Evolutionary conservation across 1,284 basidiomycete species (phyloP), one percentile per base, ranked within the genome.

Genomic region (Apiotrichum laibachii): DNA sequence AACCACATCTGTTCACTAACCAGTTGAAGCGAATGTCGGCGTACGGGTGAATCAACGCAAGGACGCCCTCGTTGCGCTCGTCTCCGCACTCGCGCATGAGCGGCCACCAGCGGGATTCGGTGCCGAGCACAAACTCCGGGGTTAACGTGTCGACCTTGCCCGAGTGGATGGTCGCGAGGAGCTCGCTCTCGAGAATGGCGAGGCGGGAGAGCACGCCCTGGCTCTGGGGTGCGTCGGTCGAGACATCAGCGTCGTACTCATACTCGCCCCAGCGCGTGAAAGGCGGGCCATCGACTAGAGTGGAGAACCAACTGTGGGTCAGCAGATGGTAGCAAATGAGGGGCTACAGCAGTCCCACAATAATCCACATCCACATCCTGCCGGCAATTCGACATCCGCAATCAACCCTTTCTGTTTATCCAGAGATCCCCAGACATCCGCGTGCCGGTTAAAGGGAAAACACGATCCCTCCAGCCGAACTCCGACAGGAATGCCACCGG

Each of bases 21-120:
- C 68, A 69, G 50, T 67, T 61, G 45, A 63, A 67, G 4, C 68
- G 51, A 16, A 67, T 59, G 34, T 67, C 65, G 1, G 64, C 63
- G 53, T 66, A 69, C 10, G 61, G 56, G 26, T 59, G 56, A 19
- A 63, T 56, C 21, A 59, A 50, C 11, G 58, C 59, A 1, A 61
- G 47, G 37, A 64, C 33, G 1, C 53, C 47, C 21, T 55, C 63
- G 35, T 47, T 56, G 33, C 53, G 57, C 42, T 59, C 66, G 49
- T 55, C 63, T 37, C 40, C 59, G 18, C 44, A 59, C 50, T 56
- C 64, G 54, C 50, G 57, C 57, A 53, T 63, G 13, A 55, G 52
- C 19, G 66, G 63, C 60, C 60, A 60, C 60, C 60, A 65, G 11
- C 44, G 46, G 50, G 55, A 60, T 50, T 67, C 66, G 1, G 53